phyloP scores from a whole-genome alignment of 2,329 filamentous ascomycete genomes.

The Pseudopyricularia javanii region DNA sequence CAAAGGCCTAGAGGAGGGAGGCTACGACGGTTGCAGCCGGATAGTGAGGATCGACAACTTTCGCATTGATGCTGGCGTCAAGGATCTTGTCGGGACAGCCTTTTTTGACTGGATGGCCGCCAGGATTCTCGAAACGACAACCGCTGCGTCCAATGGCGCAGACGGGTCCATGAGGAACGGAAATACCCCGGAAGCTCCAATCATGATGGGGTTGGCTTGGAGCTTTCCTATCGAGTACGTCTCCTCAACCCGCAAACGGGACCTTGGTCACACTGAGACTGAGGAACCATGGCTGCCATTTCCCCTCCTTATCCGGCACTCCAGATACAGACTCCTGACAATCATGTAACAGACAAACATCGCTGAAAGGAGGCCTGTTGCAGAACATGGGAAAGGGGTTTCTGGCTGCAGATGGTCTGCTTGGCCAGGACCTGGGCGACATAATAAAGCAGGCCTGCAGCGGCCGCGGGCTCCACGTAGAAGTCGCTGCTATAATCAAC shows the following conservation, averaged over 20 bases:
- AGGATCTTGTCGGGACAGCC: constrained; percentile 40
- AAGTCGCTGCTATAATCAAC: constrained; percentile 51
- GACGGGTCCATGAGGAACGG: constrained; percentile 7
- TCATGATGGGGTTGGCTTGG: constrained; percentile 53
- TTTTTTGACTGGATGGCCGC: constrained; percentile 61
- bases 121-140: constrained; percentile 44
- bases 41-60: constrained; percentile 44
- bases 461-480: constrained; percentile 36
- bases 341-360: constrained; percentile 42
- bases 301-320: constrained; percentile 8
- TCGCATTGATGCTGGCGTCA: constrained; percentile 42
- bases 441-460: constrained; percentile 43
- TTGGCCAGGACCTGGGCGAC: constrained; percentile 47
- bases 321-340: not conserved
- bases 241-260: not conserved
- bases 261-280: not conserved
- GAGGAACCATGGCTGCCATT: too few species aligned
- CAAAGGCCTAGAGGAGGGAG: constrained; percentile 25
- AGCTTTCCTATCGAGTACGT: constrained; percentile 59
- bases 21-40: constrained; percentile 24
- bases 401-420: constrained; percentile 40
- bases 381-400: constrained; percentile 57
- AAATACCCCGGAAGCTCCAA: constrained; percentile 23
- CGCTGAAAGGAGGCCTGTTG: constrained; percentile 44
- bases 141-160: constrained; percentile 22